Evolutionary conservation across 202 grass and related monocot genomes (phyloP), one percentile per base, ranked within the genome.

Genomic region (Cymbopogon flexuosus): DNA sequence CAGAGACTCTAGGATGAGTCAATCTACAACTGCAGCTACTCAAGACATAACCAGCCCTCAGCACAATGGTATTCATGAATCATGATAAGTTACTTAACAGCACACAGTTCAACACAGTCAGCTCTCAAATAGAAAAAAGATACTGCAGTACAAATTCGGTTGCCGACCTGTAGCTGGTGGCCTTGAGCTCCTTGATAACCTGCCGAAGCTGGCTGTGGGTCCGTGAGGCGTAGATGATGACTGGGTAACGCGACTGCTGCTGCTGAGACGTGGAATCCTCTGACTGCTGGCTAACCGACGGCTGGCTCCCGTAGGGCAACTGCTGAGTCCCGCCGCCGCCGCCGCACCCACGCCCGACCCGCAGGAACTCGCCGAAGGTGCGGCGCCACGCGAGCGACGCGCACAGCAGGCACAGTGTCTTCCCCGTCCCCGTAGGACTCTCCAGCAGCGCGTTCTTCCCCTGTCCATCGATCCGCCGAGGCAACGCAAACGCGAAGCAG

Each of bases 191-290:
- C 79, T 91, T 93, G 84, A 98, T 93, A 74, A 95, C 92, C 84
- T 95, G 95, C 86, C 91, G 86, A 47, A 98, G 92, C 87, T 98
- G 95, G 88, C 92, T 95, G 70, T 98, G 95, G 30, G 95, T 98
- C 57, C 95, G 88, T n/a, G 95, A 95, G 63, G 95, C 82, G 62
- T 98, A 98, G 81, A 98, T 91, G 77, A 98, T 98, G 45, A 95
- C 92, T 18, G 95, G 95, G 65, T 89, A 92, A 64, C 60, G 24
- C n/a, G 86, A 93, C 36, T 58, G 46, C 63, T 79, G 79, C 72
- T 84, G 76, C 33, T 72, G 69, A 72, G 86, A 81, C 37, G 24
- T 27, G 8, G 79, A 22, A 10, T 87, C 72, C 49, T 76, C 84
- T 16, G 76, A 84, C 35, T 89, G 84, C 54, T 91, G 85, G 56